Evolutionary conservation across 148 eudicot species (phyloP).

Genomic region (Suaeda aralocaspica): DNA sequence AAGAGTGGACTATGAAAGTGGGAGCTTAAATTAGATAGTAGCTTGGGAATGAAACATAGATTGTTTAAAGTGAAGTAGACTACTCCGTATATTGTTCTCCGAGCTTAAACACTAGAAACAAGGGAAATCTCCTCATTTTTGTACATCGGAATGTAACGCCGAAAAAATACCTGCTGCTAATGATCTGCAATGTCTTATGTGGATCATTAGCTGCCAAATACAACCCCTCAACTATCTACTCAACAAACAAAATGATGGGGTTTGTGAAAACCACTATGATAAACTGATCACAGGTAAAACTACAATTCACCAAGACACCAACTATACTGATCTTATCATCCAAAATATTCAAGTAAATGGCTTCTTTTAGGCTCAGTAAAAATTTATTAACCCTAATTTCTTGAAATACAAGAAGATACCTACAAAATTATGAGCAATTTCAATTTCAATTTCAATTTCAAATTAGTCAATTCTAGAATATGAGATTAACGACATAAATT

Average conservation of each 20-base stretch:
- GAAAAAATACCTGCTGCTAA: too few species aligned
- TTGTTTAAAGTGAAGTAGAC: too few species aligned
- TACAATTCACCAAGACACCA: background rate
- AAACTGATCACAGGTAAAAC: background rate
- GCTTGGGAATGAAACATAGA: too few species aligned
- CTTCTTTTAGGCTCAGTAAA: background rate
- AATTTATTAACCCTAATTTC: background rate
- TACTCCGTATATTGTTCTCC: too few species aligned
- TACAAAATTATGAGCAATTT: background rate
- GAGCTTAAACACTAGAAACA: too few species aligned
- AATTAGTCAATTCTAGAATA: background rate
- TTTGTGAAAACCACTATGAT: background rate
- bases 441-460: constrained; percentile 2
- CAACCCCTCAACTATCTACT: background rate
- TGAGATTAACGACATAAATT: background rate
- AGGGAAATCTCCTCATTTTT: too few species aligned
- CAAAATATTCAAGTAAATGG: background rate
- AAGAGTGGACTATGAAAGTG: background rate
- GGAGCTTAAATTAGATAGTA: too few species aligned
- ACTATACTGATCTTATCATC: background rate
- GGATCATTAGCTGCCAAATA: background rate
- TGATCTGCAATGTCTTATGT: too few species aligned
- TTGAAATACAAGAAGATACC: background rate
- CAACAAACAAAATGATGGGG: background rate
- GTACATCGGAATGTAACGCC: too few species aligned